Conservation (phyloP, 805 yeast species). For the Saccharomyces mikatae region DNA sequence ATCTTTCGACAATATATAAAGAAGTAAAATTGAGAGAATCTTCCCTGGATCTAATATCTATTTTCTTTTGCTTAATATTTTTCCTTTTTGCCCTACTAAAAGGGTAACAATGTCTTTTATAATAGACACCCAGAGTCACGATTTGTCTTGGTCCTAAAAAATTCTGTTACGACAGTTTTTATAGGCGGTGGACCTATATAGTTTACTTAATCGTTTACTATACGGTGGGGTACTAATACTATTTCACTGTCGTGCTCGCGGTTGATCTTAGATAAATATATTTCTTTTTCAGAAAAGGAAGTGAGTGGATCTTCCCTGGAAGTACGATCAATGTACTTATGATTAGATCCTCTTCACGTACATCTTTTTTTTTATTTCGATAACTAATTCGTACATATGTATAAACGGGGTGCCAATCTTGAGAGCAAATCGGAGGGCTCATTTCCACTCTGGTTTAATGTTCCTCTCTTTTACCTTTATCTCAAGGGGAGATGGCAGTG, state of each 20-base stretch:
- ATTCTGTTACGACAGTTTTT: slow-evolving; percentile 5
- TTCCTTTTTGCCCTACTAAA: slow-evolving; percentile 4
- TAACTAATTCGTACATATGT: background rate
- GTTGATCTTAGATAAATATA: slow-evolving; percentile 63
- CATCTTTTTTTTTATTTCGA: slow-evolving; percentile 2
- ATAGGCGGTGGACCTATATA: slow-evolving; percentile 30
- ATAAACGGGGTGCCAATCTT: background rate
- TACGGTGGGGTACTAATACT: slow-evolving; percentile 13
- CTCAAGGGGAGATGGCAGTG: slow-evolving; percentile 53
- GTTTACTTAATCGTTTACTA: slow-evolving; percentile 1
- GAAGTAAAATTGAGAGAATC: background rate
- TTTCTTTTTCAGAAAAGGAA: slow-evolving; percentile 14
- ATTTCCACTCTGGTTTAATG: background rate
- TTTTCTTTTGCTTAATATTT: background rate
- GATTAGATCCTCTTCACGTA: slow-evolving; percentile 19
- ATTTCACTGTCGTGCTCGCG: slow-evolving; percentile 77
- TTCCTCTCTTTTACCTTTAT: slow-evolving; percentile 60
- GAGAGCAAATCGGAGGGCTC: background rate
- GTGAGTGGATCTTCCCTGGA: slow-evolving; percentile 21
- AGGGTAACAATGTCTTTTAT: slow-evolving; percentile 36
- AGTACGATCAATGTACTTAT: slow-evolving; percentile 19
- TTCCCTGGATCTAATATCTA: too few relatives aligned
- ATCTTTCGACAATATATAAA: background rate
- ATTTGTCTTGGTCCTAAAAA: slow-evolving; percentile 24
- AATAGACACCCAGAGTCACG: slow-evolving; percentile 75